A percentile compares a stretch with the other conserved stretches of the same genome.
Conservation (phyloP, 1,284 basidiomycete species). For the Omphalotus olearius region DNA sequence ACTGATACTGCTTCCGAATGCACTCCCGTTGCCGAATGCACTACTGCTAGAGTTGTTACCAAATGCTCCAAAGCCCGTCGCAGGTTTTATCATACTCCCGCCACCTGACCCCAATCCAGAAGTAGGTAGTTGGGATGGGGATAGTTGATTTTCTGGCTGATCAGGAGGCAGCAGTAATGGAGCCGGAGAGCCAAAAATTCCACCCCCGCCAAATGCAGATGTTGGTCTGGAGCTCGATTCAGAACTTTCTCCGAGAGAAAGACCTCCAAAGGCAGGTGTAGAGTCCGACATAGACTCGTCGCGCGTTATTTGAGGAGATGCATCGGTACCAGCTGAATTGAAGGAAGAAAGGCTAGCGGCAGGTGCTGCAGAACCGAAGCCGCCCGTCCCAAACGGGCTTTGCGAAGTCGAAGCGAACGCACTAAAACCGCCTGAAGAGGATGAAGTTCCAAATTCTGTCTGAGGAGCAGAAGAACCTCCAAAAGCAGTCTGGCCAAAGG, state of each 20-base stretch:
- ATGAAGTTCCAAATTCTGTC: constrained; percentile 2
- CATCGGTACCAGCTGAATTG: constrained; percentile 15
- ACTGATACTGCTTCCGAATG: constrained; percentile 4
- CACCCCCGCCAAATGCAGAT: constrained; percentile 2
- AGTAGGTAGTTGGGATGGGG: background rate
- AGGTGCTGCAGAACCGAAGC: constrained; percentile 20
- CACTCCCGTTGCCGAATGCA: constrained; percentile 18
- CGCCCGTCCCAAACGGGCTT: constrained; percentile 24
- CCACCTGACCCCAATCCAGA: constrained; percentile 4
- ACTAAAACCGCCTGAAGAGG: constrained; percentile 19
- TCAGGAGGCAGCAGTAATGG: constrained; percentile 9
- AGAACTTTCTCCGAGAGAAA: constrained; percentile 29
- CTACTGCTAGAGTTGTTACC: constrained; percentile 21
- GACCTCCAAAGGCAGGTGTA: constrained; percentile 29
- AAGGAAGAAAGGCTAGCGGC: constrained; percentile 16
- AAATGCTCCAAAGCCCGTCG: constrained; percentile 27
- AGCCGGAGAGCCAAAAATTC: constrained; percentile 15
- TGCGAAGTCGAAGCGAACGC: constrained; percentile 17
- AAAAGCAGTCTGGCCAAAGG: constrained; percentile 16
- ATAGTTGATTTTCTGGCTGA: constrained; percentile 11
- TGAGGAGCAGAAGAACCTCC: constrained; percentile 18
- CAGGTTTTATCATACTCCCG: constrained; percentile 19
- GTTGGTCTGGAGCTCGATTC: constrained; percentile 17
- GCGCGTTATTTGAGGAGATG: constrained; percentile 21
- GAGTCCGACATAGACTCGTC: constrained; percentile 35